Conservation (phyloP, 805 yeast species). For the Ogataea nakhonphanomensis region DNA sequence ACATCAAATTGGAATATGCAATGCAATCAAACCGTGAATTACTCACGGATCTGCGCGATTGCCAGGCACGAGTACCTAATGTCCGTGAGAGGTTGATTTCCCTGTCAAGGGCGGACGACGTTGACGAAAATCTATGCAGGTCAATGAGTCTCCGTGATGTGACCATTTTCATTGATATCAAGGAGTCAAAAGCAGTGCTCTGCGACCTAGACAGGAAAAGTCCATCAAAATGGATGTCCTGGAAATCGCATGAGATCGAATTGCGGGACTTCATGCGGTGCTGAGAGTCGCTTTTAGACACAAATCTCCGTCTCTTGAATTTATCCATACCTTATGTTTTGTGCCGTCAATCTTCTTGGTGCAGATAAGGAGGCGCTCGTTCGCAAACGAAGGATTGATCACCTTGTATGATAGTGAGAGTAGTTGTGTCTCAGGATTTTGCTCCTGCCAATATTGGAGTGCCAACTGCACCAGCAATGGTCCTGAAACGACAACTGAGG, state of each 20-base stretch:
- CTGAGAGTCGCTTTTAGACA: slow-evolving; percentile 20
- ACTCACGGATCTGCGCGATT: slow-evolving; percentile 20
- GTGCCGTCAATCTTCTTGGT: slow-evolving; percentile 8
- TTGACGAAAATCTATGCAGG: slow-evolving; percentile 37
- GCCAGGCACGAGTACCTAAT: slow-evolving; percentile 36
- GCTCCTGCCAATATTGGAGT: slow-evolving; percentile 42
- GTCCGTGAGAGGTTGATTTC: slow-evolving; percentile 30
- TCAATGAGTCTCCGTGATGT: slow-evolving; percentile 54
- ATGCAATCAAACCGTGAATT: slow-evolving; percentile 4
- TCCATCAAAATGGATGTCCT: slow-evolving; percentile 39
- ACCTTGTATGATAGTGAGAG: slow-evolving; percentile 46
- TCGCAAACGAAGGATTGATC: slow-evolving; percentile 46
- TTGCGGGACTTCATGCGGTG: slow-evolving; percentile 9
- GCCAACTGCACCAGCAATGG: slow-evolving; percentile 67
- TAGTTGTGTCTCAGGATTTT: slow-evolving; percentile 16
- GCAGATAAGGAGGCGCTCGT: slow-evolving; percentile 33
- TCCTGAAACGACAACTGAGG: slow-evolving; percentile 69
- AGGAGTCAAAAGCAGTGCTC: slow-evolving; percentile 26
- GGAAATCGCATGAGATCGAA: slow-evolving; percentile 34
- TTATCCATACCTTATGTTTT: slow-evolving; percentile 29
- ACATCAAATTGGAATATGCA: slow-evolving; percentile 2
- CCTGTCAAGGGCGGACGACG: slow-evolving; percentile 37
- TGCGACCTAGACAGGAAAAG: slow-evolving; percentile 51
- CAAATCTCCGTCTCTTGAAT: slow-evolving; percentile 2
- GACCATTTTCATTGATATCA: slow-evolving; percentile 44